A percentile compares a stretch with the other conserved stretches of the same genome.
Evolutionary conservation across 192 early-diverging fungal species (phyloP).

Genomic region (Oehlia diaphana): DNA sequence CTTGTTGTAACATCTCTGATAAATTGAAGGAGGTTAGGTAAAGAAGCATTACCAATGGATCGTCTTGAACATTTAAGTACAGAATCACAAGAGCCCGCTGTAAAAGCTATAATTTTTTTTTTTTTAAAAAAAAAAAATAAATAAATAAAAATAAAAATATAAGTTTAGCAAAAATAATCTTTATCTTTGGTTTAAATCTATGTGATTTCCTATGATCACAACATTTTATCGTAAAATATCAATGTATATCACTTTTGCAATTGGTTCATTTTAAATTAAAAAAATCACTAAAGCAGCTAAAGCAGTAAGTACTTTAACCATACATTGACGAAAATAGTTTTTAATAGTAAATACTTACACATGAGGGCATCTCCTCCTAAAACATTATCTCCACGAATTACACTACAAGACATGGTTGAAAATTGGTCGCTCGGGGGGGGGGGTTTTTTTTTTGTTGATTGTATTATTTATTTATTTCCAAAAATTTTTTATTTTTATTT

Average conservation of each 20-base stretch:
- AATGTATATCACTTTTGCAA: not conserved
- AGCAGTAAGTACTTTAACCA: not conserved
- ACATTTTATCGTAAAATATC: not conserved
- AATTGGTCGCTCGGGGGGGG: too few relatives aligned
- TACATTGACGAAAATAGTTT: not conserved
- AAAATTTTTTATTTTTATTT: not conserved
- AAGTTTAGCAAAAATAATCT: too few relatives aligned
- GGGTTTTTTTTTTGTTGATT: not conserved
- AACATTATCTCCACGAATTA: not conserved
- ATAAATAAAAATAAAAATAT: too few relatives aligned
- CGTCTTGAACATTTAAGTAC: conserved; percentile 25
- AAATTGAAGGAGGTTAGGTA: conserved; percentile 34
- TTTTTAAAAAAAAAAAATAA: not conserved
- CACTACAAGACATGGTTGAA: not conserved
- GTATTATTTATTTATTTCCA: too few relatives aligned
- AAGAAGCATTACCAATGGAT: conserved; percentile 15
- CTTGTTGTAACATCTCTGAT: conserved; percentile 33
- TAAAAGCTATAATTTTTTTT: conserved; percentile 21
- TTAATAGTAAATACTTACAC: conserved; percentile 14
- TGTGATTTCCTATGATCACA: not conserved
- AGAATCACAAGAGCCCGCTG: conserved; percentile 30
- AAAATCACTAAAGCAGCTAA: not conserved
- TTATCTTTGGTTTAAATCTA: too few relatives aligned
- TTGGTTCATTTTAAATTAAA: not conserved
- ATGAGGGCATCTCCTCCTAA: conserved; percentile 21